A percentile compares a stretch with the other conserved stretches of the same genome.
Conservation (phyloP, 495 filamentous ascomycete species). For the Xylaria acuta region DNA sequence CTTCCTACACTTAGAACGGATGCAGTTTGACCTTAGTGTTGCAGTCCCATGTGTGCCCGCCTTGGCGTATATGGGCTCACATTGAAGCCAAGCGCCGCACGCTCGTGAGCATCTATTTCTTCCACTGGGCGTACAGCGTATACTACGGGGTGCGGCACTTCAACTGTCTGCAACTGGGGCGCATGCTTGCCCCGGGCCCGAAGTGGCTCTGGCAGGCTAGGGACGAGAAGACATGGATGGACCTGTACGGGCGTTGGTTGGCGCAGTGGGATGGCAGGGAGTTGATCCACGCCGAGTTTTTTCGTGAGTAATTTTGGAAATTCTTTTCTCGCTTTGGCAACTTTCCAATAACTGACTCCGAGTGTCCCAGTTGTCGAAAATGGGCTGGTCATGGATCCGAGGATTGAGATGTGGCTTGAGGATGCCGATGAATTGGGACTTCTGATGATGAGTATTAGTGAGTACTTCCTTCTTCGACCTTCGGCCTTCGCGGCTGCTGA, state of each 20-base stretch:
- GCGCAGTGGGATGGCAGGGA: constrained; percentile 44
- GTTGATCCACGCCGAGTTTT: constrained; percentile 48
- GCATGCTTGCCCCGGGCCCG: constrained; percentile 45
- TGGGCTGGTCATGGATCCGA: constrained; percentile 32
- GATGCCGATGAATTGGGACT: constrained; percentile 51
- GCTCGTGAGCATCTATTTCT: constrained; percentile 39
- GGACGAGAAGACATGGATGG: constrained; percentile 45
- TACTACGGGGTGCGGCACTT: constrained; percentile 43
- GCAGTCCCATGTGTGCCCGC: constrained; percentile 34
- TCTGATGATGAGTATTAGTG: constrained; percentile 46
- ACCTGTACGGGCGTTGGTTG: constrained; percentile 45
- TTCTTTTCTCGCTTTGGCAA: too few relatives aligned
- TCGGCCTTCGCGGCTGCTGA: not conserved
- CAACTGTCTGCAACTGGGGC: constrained; percentile 47
- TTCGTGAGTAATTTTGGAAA: too few relatives aligned
- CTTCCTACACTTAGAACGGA: not conserved
- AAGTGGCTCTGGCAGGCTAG: constrained; percentile 51
- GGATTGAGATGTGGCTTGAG: constrained; percentile 47
- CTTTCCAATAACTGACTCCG: too few relatives aligned
- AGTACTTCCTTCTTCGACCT: constrained; percentile 3
- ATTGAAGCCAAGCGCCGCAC: constrained; percentile 49
- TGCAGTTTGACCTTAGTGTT: not conserved
- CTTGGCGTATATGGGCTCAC: constrained; percentile 47
- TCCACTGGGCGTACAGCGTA: constrained; percentile 51
- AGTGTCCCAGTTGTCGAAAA: constrained; percentile 38